These are phyloP conservation scores for Neckera pumila DNA, from an alignment of 225 moss, liverwort and hornwort species.

Conservation along the genomic window DNA sequence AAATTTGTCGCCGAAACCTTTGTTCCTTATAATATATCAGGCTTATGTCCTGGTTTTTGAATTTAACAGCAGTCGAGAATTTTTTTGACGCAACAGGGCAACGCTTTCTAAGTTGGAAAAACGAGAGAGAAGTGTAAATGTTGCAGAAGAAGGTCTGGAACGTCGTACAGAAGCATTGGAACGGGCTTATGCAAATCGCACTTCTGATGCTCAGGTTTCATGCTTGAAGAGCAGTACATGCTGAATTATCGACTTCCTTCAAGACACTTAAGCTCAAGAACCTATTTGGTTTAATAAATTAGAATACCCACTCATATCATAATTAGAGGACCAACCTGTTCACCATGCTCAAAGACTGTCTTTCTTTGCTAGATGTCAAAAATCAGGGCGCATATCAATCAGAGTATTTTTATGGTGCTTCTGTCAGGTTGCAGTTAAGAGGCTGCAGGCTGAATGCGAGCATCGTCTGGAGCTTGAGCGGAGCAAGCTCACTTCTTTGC, in stretches of 20 bases:
- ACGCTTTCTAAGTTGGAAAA: constrained; percentile 55
- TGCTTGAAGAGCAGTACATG: neutral
- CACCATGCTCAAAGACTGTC: neutral
- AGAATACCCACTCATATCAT: neutral
- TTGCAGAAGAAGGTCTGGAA: constrained; percentile 35
- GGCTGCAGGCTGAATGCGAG: constrained; percentile 44
- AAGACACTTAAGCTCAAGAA: neutral
- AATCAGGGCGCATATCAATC: neutral
- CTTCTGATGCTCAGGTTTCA: constrained; percentile 44
- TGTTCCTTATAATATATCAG: neutral
- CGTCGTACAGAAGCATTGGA: constrained; percentile 40
- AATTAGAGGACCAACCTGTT: neutral
- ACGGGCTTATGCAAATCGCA: constrained; percentile 33
- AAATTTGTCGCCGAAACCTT: neutral
- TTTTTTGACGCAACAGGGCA: constrained; percentile 12
- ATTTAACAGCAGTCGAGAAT: neutral
- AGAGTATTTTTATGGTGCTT: neutral
- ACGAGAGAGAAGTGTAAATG: constrained; percentile 39
- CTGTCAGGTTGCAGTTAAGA: constrained; percentile 36
- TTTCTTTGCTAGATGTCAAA: neutral
- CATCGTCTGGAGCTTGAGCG: constrained; percentile 36
- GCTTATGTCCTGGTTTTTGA: neutral
- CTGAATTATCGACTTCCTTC: neutral
- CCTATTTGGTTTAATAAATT: neutral
- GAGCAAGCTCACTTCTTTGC: constrained; percentile 33